phyloP scores from a whole-genome alignment of 2,329 filamentous ascomycete genomes.

The Colletotrichum zoysiae region DNA sequence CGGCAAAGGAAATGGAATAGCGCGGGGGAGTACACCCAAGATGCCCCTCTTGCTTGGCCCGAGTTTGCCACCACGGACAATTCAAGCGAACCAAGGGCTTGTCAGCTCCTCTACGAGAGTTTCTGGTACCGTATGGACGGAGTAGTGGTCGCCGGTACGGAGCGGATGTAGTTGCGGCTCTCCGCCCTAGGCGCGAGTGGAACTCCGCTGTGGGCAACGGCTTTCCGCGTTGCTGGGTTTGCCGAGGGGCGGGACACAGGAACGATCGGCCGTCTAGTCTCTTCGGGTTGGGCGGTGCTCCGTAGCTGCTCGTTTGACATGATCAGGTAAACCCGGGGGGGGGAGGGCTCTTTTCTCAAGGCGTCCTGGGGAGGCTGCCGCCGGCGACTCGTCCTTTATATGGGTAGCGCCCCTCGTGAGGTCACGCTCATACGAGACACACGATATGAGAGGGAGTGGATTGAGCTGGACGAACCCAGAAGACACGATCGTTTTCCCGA shows the following conservation, averaged over 20 bases:
- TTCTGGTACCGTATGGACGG: conserved; percentile 21
- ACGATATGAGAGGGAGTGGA: not conserved
- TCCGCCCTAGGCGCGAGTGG: conserved; percentile 38
- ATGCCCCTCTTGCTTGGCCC: conserved; percentile 1
- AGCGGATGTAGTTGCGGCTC: conserved; percentile 33
- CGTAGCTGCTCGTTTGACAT: conserved; percentile 25
- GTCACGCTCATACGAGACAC: conserved; percentile 30
- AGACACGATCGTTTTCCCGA: conserved; percentile 30
- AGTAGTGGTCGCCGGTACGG: conserved; percentile 33
- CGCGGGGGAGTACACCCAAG: not conserved
- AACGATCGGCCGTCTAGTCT: conserved; percentile 14
- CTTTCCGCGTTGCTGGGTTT: conserved; percentile 30
- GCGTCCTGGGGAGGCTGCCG: not conserved
- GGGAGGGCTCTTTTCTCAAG: conserved; percentile 13
- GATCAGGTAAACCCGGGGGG: conserved; percentile 26
- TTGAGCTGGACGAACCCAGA: conserved; percentile 25
- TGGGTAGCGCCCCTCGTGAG: conserved; percentile 6
- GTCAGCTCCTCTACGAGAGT: not conserved
- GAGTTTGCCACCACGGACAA: conserved; percentile 9
- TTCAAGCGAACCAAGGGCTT: not conserved
- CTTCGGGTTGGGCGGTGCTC: conserved; percentile 32
- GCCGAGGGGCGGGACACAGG: conserved; percentile 10
- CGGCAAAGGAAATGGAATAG: conserved; percentile 6
- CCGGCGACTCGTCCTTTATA: conserved; percentile 34
- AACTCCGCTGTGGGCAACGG: conserved; percentile 44